Evolutionary conservation across 306 rosid genomes (phyloP).

Genomic region (Glycine tomentella): DNA sequence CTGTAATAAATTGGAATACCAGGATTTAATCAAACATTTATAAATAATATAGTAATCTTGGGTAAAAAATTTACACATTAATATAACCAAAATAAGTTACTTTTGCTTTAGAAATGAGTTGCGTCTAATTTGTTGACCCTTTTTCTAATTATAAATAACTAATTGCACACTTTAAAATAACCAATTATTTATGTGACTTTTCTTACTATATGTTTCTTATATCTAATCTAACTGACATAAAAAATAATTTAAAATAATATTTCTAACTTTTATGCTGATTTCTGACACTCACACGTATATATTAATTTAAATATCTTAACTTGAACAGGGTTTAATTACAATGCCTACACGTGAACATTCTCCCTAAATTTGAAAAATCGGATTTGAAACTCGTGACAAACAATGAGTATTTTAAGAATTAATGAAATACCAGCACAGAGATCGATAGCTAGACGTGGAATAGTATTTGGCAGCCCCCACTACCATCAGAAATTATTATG

Average conservation of each 20-base stretch:
- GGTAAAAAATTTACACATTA: background rate
- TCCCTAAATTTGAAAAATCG: constrained; percentile 1
- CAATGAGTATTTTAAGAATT: background rate
- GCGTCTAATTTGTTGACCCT: background rate
- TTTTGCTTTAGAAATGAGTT: background rate
- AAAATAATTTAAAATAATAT: background rate
- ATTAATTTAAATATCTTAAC: background rate
- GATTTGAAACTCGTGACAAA: constrained; percentile 35
- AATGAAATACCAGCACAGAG: too few relatives aligned
- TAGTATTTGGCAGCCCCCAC: too few relatives aligned
- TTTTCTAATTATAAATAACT: background rate
- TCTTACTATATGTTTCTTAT: too few relatives aligned
- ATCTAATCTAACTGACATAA: background rate
- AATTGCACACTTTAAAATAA: too few relatives aligned
- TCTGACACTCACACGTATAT: background rate
- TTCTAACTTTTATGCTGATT: background rate
- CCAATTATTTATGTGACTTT: too few relatives aligned
- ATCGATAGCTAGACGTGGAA: too few relatives aligned
- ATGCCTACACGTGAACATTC: constrained; percentile 41
- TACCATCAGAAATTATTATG: too few relatives aligned
- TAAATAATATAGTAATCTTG: too few relatives aligned
- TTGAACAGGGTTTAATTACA: background rate
- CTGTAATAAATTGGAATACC: background rate
- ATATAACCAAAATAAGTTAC: background rate
- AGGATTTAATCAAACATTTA: too few relatives aligned